A percentile compares a stretch with the other conserved stretches of the same genome.
Evolutionary conservation across 2,329 filamentous ascomycete species (phyloP).

Genomic region (Alternaria dauci): DNA sequence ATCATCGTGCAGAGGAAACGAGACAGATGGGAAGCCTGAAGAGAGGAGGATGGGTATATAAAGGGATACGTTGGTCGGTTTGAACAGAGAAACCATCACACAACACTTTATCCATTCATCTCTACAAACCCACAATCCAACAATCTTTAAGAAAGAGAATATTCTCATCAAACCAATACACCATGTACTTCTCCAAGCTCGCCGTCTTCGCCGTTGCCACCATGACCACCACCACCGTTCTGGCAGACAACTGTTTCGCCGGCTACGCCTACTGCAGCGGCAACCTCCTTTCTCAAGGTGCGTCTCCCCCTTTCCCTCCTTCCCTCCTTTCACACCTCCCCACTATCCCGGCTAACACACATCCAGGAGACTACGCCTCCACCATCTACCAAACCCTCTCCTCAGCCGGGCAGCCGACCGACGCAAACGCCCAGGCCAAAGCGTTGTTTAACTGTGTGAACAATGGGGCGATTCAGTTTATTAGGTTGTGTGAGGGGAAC

Average conservation of each 20-base stretch:
- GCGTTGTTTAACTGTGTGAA: conserved; percentile 4
- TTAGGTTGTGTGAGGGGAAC: background rate
- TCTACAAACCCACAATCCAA: accelerated
- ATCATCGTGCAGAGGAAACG: background rate
- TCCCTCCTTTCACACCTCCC: accelerated
- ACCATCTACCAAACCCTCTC: conserved; percentile 2
- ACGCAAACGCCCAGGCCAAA: background rate
- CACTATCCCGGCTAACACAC: background rate
- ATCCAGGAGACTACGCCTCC: conserved; percentile 3
- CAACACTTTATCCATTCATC: background rate
- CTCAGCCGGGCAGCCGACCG: background rate
- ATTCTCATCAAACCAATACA: background rate
- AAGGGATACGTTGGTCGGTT: background rate
- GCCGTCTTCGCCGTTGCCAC: background rate
- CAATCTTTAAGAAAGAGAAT: background rate
- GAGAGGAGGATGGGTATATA: background rate
- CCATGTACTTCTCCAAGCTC: conserved; percentile 1
- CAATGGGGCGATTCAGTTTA: conserved; percentile 1
- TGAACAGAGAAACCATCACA: background rate
- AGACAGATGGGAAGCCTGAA: background rate
- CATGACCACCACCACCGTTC: background rate
- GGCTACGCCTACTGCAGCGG: background rate
- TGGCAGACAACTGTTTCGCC: conserved; percentile 1
- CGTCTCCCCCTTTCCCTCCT: background rate
- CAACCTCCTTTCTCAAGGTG: conserved; percentile 4